Base-by-base conservation (phyloP, 2,329 filamentous ascomycete species). In the Sphaerulina vaccinii region DNA sequence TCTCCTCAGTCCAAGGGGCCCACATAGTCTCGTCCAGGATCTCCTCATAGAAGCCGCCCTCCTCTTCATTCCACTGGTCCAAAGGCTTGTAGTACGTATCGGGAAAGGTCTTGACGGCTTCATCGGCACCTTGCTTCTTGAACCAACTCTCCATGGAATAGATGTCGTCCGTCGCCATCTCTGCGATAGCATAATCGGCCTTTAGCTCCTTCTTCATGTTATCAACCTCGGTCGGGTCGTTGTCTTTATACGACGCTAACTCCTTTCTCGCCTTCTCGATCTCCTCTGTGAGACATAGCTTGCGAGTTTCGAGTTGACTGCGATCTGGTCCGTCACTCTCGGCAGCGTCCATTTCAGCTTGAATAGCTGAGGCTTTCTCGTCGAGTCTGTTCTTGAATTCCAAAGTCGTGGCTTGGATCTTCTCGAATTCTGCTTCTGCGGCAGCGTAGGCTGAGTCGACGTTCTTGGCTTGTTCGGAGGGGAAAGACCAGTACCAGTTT, bases 401-500 rank as follows among this genome's bases (percentile, higher is more conserved):
- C 3, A 57, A 52, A 8, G 69, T 67, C 5, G 56, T 56, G 6
- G 61, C 62, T 37, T 55, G 58, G 21, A 68, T 67, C 56, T 73
- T 76, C 46, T 66, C 63, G 45, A 68, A 62, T 21, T 73, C 71
- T 13, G 67, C 63, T 29, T 67, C 66, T 0, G 70, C 70, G 21
- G 69, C 68, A 2, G 63, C 64, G 21, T 75, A 64, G 6, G 64
- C 62, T 36, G 54, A 58, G 51, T 79, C 70, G 50, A 70, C 72
- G 15, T 69, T 66, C 41, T 75, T 77, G 63, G 73, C 77, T 62
- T 80, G 80, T 47, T 85, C 81, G 22, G 76, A 81, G 15, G 70
- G 73, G 65, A 86, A 87, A 57, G 76, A 79, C 84, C 84, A 87
- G 70, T 86, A 87, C 84, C 84, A 87, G 66, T 87, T 87, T 22